Evolutionary conservation across 2,329 filamentous ascomycete species (phyloP), one percentile per base, ranked within the genome.

Genomic region (Cytospora schulzeri): DNA sequence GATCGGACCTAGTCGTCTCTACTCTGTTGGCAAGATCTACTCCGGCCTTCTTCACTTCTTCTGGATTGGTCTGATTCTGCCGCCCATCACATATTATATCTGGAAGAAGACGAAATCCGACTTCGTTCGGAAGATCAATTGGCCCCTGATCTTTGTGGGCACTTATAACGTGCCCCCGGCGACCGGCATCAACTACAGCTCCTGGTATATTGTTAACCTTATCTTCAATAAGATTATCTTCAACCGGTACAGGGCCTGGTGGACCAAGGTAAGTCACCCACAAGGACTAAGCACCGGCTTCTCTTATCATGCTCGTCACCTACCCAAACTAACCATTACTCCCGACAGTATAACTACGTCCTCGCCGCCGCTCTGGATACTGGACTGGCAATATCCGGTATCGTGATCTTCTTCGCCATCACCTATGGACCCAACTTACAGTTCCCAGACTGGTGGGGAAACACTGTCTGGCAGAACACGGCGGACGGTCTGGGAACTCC

Each of bases 1-100:
- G n/a, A 78, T 85, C 19, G 83, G 83, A 1, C 83, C 83, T 0
- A 73, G 74, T 1, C 76, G 81, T 17, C 74, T 83, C 2, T 83
- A 81, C 71, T 79, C 76, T 6, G 73, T 73, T 17, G 81, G 81
- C 6, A 73, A 75, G 57, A 81, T 83, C 51, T 83, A 83, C 69
- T 78, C 76, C 3, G 70, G 74, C 0, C 71, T 84, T 26, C 70
- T 83, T 22, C 80, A 83, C 66, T 82, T 83, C 69, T 83, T 83
- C 73, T 83, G 80, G 78, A 79, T 84, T 26, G 82, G 75, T 15
- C 70, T 74, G 3, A 59, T 79, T 14, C 69, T 79, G 17, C 79
- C 80, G 1, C 71, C 80, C 0, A 68, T 80, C 26, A 81, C 79
- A 9, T 82, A 75, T 71, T 71, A 71, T 19, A 62, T 75, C 8